Percentiles rank a stretch among this genome's conserved stretches.
These are phyloP conservation scores for Lipomyces mesembrius DNA, from an alignment of 805 yeast genomes.

Conservation along the genomic window DNA sequence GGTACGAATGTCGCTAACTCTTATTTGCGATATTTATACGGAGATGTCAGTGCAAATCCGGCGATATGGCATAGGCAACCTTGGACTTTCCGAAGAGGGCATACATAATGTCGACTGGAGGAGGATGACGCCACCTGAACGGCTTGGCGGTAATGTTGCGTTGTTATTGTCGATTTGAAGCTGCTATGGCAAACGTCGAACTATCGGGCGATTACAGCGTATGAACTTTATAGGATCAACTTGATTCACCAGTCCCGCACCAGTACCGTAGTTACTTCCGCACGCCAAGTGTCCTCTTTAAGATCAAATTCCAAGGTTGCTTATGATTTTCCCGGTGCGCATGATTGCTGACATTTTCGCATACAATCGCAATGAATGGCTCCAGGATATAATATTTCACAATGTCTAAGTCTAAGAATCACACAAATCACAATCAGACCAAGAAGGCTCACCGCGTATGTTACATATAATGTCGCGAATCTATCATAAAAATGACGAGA, in stretches of 20 bases:
- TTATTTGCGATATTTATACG: neutral
- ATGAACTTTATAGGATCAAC: too few species aligned
- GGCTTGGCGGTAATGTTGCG: neutral
- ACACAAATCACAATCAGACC: constrained; percentile 99
- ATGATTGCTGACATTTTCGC: neutral
- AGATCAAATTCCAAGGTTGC: neutral
- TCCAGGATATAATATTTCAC: constrained; percentile 14
- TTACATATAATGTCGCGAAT: neutral
- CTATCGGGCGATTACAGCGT: neutral
- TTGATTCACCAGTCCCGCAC: too few species aligned
- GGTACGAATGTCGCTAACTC: neutral
- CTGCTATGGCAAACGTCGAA: neutral
- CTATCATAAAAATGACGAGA: neutral
- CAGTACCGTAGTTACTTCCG: neutral
- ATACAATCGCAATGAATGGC: neutral
- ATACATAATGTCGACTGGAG: neutral
- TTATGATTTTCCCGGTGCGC: neutral
- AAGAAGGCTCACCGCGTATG: constrained; percentile 92
- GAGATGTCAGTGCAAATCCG: neutral
- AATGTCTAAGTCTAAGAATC: constrained; percentile 99
- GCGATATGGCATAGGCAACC: neutral
- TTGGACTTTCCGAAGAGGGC: neutral
- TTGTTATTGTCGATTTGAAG: neutral
- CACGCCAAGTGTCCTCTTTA: neutral
- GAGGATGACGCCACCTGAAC: neutral